Conservation (phyloP, 345 rosid genomes). For the Xanthoceras sorbifolium region DNA sequence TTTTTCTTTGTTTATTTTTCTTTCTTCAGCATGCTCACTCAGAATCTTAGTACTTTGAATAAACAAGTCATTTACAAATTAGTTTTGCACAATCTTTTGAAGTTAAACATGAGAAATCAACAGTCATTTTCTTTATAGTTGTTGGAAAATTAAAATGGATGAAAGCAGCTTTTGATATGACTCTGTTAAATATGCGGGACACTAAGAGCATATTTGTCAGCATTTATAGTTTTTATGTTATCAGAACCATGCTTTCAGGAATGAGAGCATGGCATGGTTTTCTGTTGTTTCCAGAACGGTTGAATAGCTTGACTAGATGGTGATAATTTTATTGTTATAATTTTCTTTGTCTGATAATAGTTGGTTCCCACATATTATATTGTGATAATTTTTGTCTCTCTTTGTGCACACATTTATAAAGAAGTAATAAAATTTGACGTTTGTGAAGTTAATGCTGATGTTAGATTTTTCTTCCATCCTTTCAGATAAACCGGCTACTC, state of each 20-base stretch:
- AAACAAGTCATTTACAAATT: too few species aligned
- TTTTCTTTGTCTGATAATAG: too few species aligned
- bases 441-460: slow-evolving; percentile 6
- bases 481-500: slow-evolving; percentile 85
- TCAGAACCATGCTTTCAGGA: not conserved
- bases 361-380: slow-evolving; percentile 16
- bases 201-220: too few species aligned
- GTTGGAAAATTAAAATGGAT: slow-evolving; percentile 5
- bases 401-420: not conserved
- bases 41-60: not conserved
- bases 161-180: slow-evolving; percentile 14
- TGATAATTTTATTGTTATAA: too few species aligned
- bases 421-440: not conserved
- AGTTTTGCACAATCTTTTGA: not conserved
- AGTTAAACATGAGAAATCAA: not conserved
- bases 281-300: not conserved
- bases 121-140: not conserved
- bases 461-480: slow-evolving; percentile 13
- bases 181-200: not conserved
- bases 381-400: not conserved
- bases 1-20: not conserved
- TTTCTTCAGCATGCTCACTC: not conserved
- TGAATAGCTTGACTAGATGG: not conserved
- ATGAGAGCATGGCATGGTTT: not conserved
- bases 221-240: not conserved